Conservation (phyloP, 306 rosid species). For the Casuarina equisetifolia region DNA sequence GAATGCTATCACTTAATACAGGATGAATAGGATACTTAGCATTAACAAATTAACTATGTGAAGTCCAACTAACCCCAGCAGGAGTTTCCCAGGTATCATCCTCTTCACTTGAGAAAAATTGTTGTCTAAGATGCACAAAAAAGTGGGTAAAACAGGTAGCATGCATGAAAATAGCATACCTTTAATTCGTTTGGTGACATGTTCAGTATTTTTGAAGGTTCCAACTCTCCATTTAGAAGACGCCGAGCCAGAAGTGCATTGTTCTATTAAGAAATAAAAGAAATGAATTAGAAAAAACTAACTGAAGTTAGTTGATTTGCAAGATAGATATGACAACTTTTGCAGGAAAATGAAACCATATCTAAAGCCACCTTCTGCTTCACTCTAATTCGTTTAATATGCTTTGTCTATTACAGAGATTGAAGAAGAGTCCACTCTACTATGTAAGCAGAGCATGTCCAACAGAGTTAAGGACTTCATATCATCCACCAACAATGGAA, state of each 20-base stretch:
- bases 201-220: slow-evolving; percentile 70
- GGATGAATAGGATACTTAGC: background rate
- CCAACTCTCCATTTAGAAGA: slow-evolving; percentile 77
- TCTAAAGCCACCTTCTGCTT: background rate
- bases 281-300: background rate
- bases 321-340: background rate
- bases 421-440: background rate
- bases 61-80: background rate
- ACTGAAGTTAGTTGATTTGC: background rate
- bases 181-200: slow-evolving; percentile 92
- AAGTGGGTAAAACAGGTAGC: background rate
- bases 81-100: background rate
- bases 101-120: background rate
- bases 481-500: background rate
- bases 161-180: slow-evolving; percentile 45
- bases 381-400: background rate
- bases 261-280: slow-evolving; percentile 45
- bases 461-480: background rate
- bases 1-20: background rate
- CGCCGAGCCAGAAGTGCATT: slow-evolving; percentile 62
- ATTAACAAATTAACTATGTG: background rate
- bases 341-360: background rate
- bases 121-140: background rate
- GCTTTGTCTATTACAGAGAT: background rate
- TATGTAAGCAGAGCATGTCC: background rate